These are phyloP conservation scores for Ceratobasidium sp. DNA, from an alignment of 1,284 basidiomycete species.

Conservation along the genomic window DNA sequence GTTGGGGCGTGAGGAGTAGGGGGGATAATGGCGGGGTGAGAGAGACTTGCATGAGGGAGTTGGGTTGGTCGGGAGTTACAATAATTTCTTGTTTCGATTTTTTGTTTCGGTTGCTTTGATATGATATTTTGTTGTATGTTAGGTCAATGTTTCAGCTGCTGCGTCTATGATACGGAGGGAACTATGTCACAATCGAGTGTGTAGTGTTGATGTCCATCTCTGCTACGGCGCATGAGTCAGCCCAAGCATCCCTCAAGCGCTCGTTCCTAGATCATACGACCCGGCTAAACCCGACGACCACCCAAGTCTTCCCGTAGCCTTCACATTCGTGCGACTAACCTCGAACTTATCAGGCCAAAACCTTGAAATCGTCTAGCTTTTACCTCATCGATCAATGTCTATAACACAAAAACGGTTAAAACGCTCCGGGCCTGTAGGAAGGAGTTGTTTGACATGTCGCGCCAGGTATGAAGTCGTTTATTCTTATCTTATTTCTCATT, in stretches of 20 bases:
- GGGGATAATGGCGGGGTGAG: too few species aligned
- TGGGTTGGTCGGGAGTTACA: too few species aligned
- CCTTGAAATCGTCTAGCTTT: not conserved
- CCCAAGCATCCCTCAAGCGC: not conserved
- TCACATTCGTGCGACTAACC: too few species aligned
- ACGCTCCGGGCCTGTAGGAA: constrained; percentile 30
- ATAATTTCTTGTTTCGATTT: constrained; percentile 8
- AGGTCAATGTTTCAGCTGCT: constrained; percentile 15
- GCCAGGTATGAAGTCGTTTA: not conserved
- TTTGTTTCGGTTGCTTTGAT: constrained; percentile 24
- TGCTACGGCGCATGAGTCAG: too few species aligned
- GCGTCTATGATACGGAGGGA: not conserved
- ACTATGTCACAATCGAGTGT: not conserved
- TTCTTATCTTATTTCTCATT: not conserved
- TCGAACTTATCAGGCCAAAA: not conserved
- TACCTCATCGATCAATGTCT: not conserved
- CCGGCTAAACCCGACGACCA: constrained; percentile 8
- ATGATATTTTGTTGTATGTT: constrained; percentile 37
- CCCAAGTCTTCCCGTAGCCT: not conserved
- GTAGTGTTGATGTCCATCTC: too few species aligned
- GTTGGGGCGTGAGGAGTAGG: constrained; percentile 69
- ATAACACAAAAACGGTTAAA: not conserved
- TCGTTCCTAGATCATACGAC: not conserved
- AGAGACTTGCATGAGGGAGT: too few species aligned
- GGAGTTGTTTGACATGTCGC: constrained; percentile 22